Conservation (phyloP, 352 stramenopile genomes). For the Pythium scleroteichum region DNA sequence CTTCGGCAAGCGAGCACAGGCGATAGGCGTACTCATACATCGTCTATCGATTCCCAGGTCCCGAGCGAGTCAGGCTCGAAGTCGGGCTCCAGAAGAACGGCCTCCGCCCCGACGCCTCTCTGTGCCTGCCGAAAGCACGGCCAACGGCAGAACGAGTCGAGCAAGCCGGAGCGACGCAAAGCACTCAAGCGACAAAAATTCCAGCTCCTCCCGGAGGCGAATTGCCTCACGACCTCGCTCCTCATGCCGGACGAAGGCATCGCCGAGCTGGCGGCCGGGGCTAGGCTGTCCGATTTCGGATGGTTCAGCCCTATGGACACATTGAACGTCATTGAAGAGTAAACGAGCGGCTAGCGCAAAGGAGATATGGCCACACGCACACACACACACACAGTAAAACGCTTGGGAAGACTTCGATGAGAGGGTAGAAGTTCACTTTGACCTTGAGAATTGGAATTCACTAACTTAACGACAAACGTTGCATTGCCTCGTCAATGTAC, state of each 20-base stretch:
- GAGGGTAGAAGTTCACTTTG: too few relatives aligned
- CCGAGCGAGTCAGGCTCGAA: not conserved
- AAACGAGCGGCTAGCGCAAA: too few relatives aligned
- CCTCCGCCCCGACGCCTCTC: constrained; percentile 19
- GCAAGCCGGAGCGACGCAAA: constrained; percentile 20
- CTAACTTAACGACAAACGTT: too few relatives aligned
- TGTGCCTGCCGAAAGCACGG: constrained; percentile 44
- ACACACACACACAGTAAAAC: too few relatives aligned
- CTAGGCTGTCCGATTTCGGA: not conserved
- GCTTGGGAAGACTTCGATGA: too few relatives aligned
- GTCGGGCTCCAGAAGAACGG: not conserved
- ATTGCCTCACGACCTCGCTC: constrained; percentile 37
- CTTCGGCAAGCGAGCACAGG: not conserved
- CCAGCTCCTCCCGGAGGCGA: constrained; percentile 31
- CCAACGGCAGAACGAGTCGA: constrained; percentile 26
- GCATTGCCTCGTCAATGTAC: too few relatives aligned
- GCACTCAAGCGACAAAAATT: constrained; percentile 37
- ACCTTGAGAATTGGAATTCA: too few relatives aligned
- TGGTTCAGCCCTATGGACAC: not conserved
- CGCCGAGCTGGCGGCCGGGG: not conserved
- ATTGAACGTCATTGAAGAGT: not conserved
- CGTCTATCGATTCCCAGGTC: not conserved
- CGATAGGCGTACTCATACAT: not conserved
- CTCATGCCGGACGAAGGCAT: constrained; percentile 35
- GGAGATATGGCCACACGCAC: too few relatives aligned